These are phyloP conservation scores for Trichoderma guizhouense DNA, from an alignment of 2,329 filamentous ascomycete genomes.

Conservation along the genomic window DNA sequence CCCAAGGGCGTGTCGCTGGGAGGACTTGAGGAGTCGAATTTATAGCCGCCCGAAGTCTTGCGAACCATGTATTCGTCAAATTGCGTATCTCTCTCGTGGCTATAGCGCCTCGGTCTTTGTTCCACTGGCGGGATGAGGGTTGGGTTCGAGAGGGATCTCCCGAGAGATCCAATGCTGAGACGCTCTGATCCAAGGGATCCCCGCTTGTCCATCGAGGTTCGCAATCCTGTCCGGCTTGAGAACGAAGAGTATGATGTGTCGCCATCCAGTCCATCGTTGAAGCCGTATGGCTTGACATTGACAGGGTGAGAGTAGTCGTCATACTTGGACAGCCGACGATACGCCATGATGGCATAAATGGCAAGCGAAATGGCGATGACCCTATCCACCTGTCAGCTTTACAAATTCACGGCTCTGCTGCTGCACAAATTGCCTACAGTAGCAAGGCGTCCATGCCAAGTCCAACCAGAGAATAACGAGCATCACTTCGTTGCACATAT, in stretches of 20 bases:
- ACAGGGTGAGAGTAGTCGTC: conserved; percentile 50
- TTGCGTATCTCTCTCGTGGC: conserved; percentile 45
- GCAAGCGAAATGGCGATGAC: conserved; percentile 42
- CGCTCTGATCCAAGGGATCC: conserved; percentile 28
- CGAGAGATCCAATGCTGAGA: conserved; percentile 29
- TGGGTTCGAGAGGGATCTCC: conserved; percentile 17
- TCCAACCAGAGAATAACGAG: conserved; percentile 47
- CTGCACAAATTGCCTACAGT: conserved; percentile 40
- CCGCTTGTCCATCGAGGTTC: conserved; percentile 29
- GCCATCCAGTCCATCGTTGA: conserved; percentile 34
- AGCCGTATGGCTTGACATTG: conserved; percentile 50
- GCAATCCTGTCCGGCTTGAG: conserved; percentile 22
- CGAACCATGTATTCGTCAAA: conserved; percentile 45
- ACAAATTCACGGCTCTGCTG: not conserved
- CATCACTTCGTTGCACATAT: conserved; percentile 44
- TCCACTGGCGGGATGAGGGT: conserved; percentile 23
- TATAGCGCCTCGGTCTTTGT: conserved; percentile 35
- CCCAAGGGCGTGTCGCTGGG: not conserved
- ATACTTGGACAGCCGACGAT: conserved; percentile 46
- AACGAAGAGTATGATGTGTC: conserved; percentile 29
- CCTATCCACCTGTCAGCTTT: conserved; percentile 29
- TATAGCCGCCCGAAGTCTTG: conserved; percentile 30
- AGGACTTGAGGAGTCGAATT: conserved; percentile 26
- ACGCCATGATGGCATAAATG: conserved; percentile 46
- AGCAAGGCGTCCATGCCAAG: conserved; percentile 47